Base-by-base conservation (phyloP, 306 rosid genomes). In the Dicorynia guianensis region DNA sequence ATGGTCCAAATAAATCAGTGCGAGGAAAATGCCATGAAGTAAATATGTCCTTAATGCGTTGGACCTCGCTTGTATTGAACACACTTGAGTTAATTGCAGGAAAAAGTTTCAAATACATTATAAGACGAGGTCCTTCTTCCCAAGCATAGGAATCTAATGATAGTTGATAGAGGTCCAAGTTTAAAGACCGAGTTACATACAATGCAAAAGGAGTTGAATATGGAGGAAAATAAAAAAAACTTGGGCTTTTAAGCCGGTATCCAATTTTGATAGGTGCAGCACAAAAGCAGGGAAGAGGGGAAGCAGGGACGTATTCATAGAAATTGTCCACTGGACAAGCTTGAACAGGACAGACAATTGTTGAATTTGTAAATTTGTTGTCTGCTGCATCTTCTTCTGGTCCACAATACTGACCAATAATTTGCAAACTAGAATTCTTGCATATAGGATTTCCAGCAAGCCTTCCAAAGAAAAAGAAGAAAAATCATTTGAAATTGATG, bases 201-300 rank as follows among this genome's bases (percentile, higher is more conserved):
- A 11, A 25, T 65, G 83, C 77, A 57, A 92, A 85, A 7, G 1
- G 4, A 60, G 53, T 1, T 48, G 0, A 46, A 79, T 86, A 77
- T 25, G 96, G 98, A 74, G 79, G 72, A 71, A 95, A 92, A 84
- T 90, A 86, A 35, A 89, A 86, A 82, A 95, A 92, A 77, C 98
- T 90, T 4, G 98, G 98, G 55, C 98, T 95, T 83, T 95, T 95
- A 53, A 95, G 89, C 74, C 97, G 86, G 78, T 95, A 95, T 52
- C 89, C 90, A 70, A 95, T 64, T 76, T 83, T 82, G 43, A 95
- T 75, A 34, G 98, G 98, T 57, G 87, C 81, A 53, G 97, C 93
- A 77, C 98, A 95, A 78, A 63, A 83, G 87, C 98, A 95, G 34
- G 19, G 77, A 63, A 33, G 56, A 42, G 89, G 85, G 20, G 92